Base-by-base conservation (phyloP, 2,329 filamentous ascomycete genomes). In the Fusarium irregulare region DNA sequence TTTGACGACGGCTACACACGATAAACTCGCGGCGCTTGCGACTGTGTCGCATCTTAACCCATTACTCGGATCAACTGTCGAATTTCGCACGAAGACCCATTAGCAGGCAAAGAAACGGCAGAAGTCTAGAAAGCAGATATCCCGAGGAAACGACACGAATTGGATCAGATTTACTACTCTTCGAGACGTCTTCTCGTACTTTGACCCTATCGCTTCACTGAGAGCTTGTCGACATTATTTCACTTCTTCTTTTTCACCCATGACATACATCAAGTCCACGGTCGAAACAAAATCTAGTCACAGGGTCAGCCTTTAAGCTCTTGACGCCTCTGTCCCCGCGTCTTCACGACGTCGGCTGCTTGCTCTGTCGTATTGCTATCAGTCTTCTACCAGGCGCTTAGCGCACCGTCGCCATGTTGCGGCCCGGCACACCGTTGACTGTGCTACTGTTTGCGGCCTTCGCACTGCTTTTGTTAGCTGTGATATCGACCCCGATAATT, bases 401-500 rank as follows among this genome's bases (percentile, higher is more conserved):
- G 73, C 62, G 65, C 71, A 64, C 69, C 72, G 75, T 77, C 83
- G 89, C 83, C 83, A 93, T 97, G 89, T 85, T 98, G 80, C 93
- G 94, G 77, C 94, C 96, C 68, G 95, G 96, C 67, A 98, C 96
- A 65, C 95, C 96, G 73, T 85, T 99, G 78, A 91, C 94, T 73
- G 84, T 97, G 73, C 84, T 98, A 79, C 91, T 98, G 76, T 88
- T 97, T 68, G 86, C 88, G 76, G 94, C 95, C 71, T 98, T 99
- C 80, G 91, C 86, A 68, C 85, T 98, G 67, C 86, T 98, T 55
- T 85, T 98, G 48, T 85, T 99, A 41, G 93, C 94, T 48, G 93
- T 94, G 41, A 83, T 99, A n/a, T 97, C 95, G 2, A 94, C 93
- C 0, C 96, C 96, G 20, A 89, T 99, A 73, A 91, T 98, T 78